A percentile compares a stretch with the other conserved stretches of the same genome.
Conservation (phyloP, 2,329 filamentous ascomycete species). For the Hyphodiscus sp. region DNA sequence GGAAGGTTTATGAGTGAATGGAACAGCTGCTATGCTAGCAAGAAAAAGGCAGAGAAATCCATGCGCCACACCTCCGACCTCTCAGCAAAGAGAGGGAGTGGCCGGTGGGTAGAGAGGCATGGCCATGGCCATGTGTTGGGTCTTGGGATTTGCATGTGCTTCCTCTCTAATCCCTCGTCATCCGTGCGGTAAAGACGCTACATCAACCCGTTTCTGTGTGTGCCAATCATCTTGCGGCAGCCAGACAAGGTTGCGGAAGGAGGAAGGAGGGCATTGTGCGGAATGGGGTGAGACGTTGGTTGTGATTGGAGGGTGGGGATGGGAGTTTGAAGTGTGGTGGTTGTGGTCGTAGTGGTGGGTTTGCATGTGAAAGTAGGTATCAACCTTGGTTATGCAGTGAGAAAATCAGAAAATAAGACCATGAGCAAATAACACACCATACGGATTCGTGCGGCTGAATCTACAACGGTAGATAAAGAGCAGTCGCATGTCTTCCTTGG, state of each 20-base stretch:
- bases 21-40: neutral
- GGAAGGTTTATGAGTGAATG: neutral
- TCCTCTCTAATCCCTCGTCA: neutral
- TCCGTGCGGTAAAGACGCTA: neutral
- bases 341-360: neutral
- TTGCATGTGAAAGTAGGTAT: neutral
- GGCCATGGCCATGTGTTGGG: neutral
- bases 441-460: too few relatives aligned
- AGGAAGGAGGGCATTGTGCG: too few relatives aligned
- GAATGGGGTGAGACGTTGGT: neutral
- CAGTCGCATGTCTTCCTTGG: too few relatives aligned
- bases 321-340: neutral
- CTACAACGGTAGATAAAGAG: too few relatives aligned
- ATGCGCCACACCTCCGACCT: neutral
- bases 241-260: neutral
- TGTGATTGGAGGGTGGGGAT: neutral
- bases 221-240: neutral
- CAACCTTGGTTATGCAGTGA: too few relatives aligned
- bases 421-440: too few relatives aligned
- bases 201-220: neutral
- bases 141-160: neutral
- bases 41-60: neutral
- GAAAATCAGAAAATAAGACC: too few relatives aligned
- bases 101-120: too few relatives aligned
- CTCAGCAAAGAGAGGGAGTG: too few relatives aligned